Conservation (phyloP, 331 rosid species). For the Spiraea crenata region DNA sequence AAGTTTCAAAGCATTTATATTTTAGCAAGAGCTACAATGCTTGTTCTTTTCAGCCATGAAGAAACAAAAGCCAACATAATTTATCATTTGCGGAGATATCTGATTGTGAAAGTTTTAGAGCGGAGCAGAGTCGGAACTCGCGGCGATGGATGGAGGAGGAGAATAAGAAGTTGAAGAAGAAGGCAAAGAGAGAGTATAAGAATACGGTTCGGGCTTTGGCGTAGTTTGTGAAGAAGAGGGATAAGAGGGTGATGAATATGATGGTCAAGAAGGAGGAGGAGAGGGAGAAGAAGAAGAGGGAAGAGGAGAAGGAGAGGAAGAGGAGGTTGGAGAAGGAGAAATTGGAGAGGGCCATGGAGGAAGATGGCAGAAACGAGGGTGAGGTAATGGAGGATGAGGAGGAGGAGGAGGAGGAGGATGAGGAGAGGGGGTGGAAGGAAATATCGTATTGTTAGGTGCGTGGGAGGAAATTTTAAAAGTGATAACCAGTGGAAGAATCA, state of each 20-base stretch:
- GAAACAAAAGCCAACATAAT: no score
- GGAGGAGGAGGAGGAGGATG: conserved; percentile 37
- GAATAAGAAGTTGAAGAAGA: conserved; percentile 83
- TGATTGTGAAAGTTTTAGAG: no score
- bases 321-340: conserved; percentile 68
- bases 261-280: conserved; percentile 57
- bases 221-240: conserved; percentile 96
- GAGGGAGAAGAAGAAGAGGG: conserved; percentile 68
- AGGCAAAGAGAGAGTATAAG: conserved; percentile 81
- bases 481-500: conserved; percentile 99
- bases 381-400: no score
- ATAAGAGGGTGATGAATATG: conserved; percentile 93
- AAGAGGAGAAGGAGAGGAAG: conserved; percentile 77
- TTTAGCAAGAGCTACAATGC: no score
- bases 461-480: conserved; percentile 98
- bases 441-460: conserved; percentile 83
- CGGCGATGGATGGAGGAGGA: conserved; percentile 94
- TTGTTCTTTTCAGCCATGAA: no score
- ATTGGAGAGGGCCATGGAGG: conserved; percentile 55
- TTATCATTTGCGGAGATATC: no score
- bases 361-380: conserved; percentile 26
- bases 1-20: no score
- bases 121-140: conserved; percentile 65
- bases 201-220: conserved; percentile 88
- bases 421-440: conserved; percentile 48